These are phyloP conservation scores for Bryoerythrophyllum caledonicum DNA, from an alignment of 225 moss, liverwort and hornwort genomes.

Conservation along the genomic window DNA sequence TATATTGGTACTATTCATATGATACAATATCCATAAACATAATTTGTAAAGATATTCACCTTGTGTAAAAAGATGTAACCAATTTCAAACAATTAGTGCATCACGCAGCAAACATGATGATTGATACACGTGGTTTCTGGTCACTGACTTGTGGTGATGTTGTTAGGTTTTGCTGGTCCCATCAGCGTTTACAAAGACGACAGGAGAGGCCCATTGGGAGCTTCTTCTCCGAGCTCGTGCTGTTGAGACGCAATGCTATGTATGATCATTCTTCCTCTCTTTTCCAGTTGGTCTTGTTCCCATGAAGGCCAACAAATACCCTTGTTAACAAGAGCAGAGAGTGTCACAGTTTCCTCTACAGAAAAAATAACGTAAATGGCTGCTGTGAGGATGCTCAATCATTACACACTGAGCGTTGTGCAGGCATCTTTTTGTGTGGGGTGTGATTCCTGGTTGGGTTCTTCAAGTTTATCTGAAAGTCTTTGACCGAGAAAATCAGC, in stretches of 20 bases:
- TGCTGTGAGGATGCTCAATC: background rate
- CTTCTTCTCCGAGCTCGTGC: constrained; percentile 89
- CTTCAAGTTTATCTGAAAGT: background rate
- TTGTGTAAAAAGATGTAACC: too few relatives aligned
- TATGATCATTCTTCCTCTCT: constrained; percentile 33
- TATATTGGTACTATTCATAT: too few relatives aligned
- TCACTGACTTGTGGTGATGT: constrained; percentile 15
- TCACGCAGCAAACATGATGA: too few relatives aligned
- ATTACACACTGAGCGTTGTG: background rate
- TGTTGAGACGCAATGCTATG: constrained; percentile 94
- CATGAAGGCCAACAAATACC: background rate
- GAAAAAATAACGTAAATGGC: background rate
- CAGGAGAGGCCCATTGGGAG: constrained; percentile 95
- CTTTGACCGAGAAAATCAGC: background rate
- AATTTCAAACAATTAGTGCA: too few relatives aligned
- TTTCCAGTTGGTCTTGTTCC: too few relatives aligned
- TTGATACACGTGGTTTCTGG: background rate
- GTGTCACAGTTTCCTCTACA: background rate
- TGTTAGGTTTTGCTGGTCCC: constrained; percentile 80
- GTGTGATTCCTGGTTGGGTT: background rate
- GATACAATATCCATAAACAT: too few relatives aligned
- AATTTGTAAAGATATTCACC: too few relatives aligned
- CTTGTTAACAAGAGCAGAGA: background rate
- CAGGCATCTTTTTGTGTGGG: background rate
- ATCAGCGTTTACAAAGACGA: constrained; percentile 90